Base-by-base conservation (phyloP, 495 filamentous ascomycete species). In the Tuber microsphaerosporum region DNA sequence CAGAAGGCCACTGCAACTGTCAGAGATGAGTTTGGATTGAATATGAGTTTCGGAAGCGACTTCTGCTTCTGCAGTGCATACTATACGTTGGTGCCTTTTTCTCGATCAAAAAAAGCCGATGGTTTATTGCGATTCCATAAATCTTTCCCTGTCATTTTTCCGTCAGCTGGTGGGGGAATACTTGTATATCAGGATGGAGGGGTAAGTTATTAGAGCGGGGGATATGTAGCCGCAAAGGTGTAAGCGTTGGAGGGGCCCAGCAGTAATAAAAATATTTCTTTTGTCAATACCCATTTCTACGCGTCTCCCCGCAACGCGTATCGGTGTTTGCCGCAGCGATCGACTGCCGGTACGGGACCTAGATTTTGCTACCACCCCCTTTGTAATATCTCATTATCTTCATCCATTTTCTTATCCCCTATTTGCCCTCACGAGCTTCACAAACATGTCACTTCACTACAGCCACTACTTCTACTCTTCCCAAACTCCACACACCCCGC, bases 271-370 rank as follows among this genome's bases (percentile, higher is more conserved):
- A 46, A 46, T 46, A 46, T 46, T 46, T 46, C 45, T 61, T 16
- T 31, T 61, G 51, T 26, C 26, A 26, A 34, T 31, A 65, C 56
- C 12, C 56, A 65, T 65, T 65, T 79, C 71, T 77, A 77, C 75
- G 68, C 76, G 71, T 78, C 71, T 75, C 44, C 56, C 74, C 56
- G 73, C 68, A 41, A 43, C 34, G 68, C 70, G 71, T 44, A 78
- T 78, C 76, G 74, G 56, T 73, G 51, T 72, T 51, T 68, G 73
- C 74, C 26, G 65, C 76, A 56, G 41, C 56, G 74, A 78, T 78
- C 76, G 76, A 74, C 74, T 73, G 39, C 39, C 39, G 39, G 39
- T 41, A 37, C 71, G 26, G 48, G 42, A 44, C 71, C 22, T 56
- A 69, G 44, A 56, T 73, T 74, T 72, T 73, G 75, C 56, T 34